Conservation (phyloP, 176 grass and related monocot genomes). For the Hordeum vulgare region MorexV3_pseudomolecules_assembly NC_058523.1:528896879-528897378, state of each 20-base stretch:
- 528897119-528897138: not conserved
- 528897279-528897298: slow-evolving; percentile 11
- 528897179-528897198: not conserved
- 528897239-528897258: not conserved
- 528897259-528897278: slow-evolving; percentile 1
- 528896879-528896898: too few species aligned
- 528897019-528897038: not conserved
- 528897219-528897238: not conserved
- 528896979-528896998: too few species aligned
- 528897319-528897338: not conserved
- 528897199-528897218: not conserved
- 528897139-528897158: slow-evolving; percentile 32
- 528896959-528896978: too few species aligned
- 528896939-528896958: too few species aligned
- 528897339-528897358: not conserved
- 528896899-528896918: too few species aligned
- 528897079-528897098: not conserved
- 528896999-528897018: not conserved
- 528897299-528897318: not conserved
- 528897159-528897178: not conserved
- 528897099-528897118: slow-evolving; percentile 21
- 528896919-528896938: too few species aligned
- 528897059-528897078: slow-evolving; percentile 15
- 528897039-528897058: slow-evolving; percentile 28
- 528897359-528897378: slow-evolving; percentile 33